Base-by-base conservation (phyloP, 2,329 filamentous ascomycete genomes). In the Fusarium pilosicola region DNA sequence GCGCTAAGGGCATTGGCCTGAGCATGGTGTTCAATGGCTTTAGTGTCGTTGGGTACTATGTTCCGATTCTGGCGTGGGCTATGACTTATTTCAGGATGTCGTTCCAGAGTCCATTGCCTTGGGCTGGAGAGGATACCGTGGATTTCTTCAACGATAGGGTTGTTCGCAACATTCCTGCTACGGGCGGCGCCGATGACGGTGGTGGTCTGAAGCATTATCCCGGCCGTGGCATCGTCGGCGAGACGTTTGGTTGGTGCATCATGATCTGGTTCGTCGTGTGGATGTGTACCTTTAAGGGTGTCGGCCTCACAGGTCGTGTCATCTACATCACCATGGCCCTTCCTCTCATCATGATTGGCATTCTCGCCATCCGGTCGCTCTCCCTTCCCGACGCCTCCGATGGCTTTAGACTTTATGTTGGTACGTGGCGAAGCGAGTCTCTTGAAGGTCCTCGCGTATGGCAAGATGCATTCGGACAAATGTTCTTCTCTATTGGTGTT, bases 261-360 rank as follows among this genome's bases (percentile, higher is more conserved):
- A 89, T 90, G 70, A 85, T 87, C 62, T 88, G 87, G 87, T 86
- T 89, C 74, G 60, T 88, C 10, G 84, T 89, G 38, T 88, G 88
- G 87, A 74, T 89, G 26, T 88, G 86, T 65, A 88, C 89, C 71
- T 88, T 88, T 77, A 86, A 86, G 61, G 86, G 88, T 18, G 86
- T 90, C 20, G 86, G 86, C 0, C 77, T 88, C 44, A 88, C 86
- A 0, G 88, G 87, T 4, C 84, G 87, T 8, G 88, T 87, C 12
- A 86, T 89, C 2, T 89, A 89, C 74, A 83, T 88, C 74, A 89
- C 87, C 4, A 89, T 89, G 86, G 88, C 86, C 1, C 73, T 89
- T 12, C 88, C 88, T 0, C 85, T 89, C 20, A 76, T 88, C 60
- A 87, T 87, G 20, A 87, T 87, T 8, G 83, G 86, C 38, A 86